phyloP scores from a whole-genome alignment of 2,329 filamentous ascomycete species.

The Fusarium musae region DNA sequence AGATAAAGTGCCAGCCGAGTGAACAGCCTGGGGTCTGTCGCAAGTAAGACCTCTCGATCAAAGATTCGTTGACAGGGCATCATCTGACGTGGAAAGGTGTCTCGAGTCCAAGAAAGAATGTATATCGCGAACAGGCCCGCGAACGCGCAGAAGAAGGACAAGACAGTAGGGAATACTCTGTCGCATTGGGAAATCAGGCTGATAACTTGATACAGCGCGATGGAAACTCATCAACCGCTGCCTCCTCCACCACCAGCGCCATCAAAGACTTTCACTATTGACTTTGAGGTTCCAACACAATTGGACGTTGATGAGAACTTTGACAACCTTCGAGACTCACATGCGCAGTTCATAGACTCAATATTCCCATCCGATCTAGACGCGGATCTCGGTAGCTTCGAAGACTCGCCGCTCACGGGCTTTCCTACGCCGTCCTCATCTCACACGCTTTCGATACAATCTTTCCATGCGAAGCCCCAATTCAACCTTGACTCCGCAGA shows the following conservation, averaged over 20 bases:
- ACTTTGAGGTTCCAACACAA: constrained; percentile 59
- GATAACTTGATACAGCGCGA: constrained; percentile 24
- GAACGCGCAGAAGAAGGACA: constrained; percentile 59
- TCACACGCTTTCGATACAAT: constrained; percentile 50
- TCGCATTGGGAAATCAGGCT: neutral
- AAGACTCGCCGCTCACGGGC: constrained; percentile 36
- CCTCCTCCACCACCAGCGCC: constrained; percentile 48
- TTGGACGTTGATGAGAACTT: constrained; percentile 54
- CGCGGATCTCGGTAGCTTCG: constrained; percentile 14
- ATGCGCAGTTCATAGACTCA: constrained; percentile 56
- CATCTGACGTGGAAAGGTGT: constrained; percentile 53
- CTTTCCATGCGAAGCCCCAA: constrained; percentile 59
- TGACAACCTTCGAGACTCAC: constrained; percentile 56
- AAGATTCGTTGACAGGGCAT: neutral
- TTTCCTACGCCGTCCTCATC: constrained; percentile 47
- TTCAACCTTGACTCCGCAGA: constrained; percentile 67
- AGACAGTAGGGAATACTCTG: constrained; percentile 49
- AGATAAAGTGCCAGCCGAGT: constrained; percentile 63
- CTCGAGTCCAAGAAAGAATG: constrained; percentile 64
- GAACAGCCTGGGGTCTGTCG: constrained; percentile 61
- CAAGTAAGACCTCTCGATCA: constrained; percentile 53
- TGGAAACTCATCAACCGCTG: constrained; percentile 38
- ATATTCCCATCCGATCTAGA: constrained; percentile 50
- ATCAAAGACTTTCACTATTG: constrained; percentile 63
- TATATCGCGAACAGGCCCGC: constrained; percentile 60